Conservation (phyloP, 495 filamentous ascomycete genomes). For the Neurospora sp. region DNA sequence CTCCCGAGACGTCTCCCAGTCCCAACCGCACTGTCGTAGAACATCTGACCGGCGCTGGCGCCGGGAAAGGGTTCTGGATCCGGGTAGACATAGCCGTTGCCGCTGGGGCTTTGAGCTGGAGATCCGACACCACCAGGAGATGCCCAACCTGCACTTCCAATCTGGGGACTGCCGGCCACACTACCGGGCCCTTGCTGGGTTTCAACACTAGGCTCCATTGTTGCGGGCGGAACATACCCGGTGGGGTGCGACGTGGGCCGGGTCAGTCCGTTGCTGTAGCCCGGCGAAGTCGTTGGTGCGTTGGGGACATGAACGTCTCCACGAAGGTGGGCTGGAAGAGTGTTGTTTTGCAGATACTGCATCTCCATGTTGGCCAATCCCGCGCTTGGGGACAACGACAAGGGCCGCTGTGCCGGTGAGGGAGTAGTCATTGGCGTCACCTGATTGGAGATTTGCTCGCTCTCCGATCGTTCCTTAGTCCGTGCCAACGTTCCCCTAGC, state of each 20-base stretch:
- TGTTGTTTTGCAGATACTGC: constrained; percentile 59
- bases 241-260: constrained; percentile 67
- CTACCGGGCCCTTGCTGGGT: constrained; percentile 58
- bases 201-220: constrained; percentile 80
- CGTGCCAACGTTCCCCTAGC: constrained; percentile 51
- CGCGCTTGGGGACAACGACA: constrained; percentile 69
- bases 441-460: constrained; percentile 68
- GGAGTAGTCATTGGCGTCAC: constrained; percentile 79
- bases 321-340: constrained; percentile 77
- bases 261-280: constrained; percentile 46
- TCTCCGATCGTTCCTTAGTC: constrained; percentile 51
- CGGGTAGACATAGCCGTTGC: constrained; percentile 56
- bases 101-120: constrained; percentile 47
- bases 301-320: constrained; percentile 63
- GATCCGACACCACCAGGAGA: constrained; percentile 60
- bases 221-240: constrained; percentile 70
- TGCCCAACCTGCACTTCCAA: constrained; percentile 62
- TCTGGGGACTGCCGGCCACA: constrained; percentile 60
- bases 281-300: constrained; percentile 48
- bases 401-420: constrained; percentile 65
- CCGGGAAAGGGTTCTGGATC: constrained; percentile 54
- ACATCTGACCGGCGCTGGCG: constrained; percentile 47
- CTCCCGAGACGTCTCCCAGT: constrained; percentile 54
- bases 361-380: constrained; percentile 68
- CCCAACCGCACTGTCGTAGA: constrained; percentile 50